Evolutionary conservation across 768 basidiomycete genomes (phyloP), one percentile per base, ranked within the genome.

Genomic region (Trametes maxima): DNA sequence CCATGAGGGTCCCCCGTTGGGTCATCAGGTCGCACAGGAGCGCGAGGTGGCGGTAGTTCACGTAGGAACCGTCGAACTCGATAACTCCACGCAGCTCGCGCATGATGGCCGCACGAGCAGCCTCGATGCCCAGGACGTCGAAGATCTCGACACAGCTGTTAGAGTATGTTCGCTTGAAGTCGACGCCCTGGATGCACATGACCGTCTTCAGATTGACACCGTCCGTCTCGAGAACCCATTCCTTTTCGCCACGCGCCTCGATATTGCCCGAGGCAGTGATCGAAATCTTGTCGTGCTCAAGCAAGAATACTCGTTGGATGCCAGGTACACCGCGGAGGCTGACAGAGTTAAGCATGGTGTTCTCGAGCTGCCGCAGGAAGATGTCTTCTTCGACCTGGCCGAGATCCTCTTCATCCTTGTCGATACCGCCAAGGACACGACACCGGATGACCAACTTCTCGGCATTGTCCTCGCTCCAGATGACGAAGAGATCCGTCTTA

Each of bases 1-100:
- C 93, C 95, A 98, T 98, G 50, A 99, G 82, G 2, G 83, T 73
- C 25, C 97, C 97, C 44, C 94, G 91, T 70, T 96, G 93, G 12
- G 95, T 98, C 97, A 99, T 99, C 56, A 98, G 80, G 74, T 99
- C 96, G 75, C 94, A 95, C 25, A 99, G 85, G n/a, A 99, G 80
- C 1, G 94, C 92, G 50, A 98, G 82, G 76, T 99, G 97, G 56
- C 97, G 87, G 76, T 95, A 98, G 77, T 99, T 98, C 81, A 99
- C 97, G 69, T 98, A 97, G 17, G 96, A 98, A 81, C 96, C 96
- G 71, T 98, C 96, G 79, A 98, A 98, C 76, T 98, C 95, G 76
- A 99, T 97, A 72, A 98, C 97, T 58, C 87, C 84, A 64, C 96
- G 89, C 47, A 99, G 76, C 74, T 99, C 97, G 78, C 83, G 92